Evolutionary conservation across 495 filamentous ascomycete species (phyloP), one percentile per base, ranked within the genome.

Genomic region (Rusavskia elegans): DNA sequence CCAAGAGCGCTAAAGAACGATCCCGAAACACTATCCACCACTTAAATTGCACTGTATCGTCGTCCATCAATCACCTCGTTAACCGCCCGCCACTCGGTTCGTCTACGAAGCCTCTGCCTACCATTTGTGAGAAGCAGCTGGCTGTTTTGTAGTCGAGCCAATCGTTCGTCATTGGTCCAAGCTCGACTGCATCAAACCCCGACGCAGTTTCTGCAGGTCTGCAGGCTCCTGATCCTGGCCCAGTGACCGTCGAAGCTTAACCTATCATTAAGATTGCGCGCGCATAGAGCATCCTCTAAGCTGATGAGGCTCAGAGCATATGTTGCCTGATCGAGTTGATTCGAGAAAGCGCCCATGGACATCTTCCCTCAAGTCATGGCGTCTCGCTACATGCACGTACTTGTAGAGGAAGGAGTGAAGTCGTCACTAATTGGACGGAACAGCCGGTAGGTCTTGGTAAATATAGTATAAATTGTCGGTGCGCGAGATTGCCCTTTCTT

Each of bases 251-350:
- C 41, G 8, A 38, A 49, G 38, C 5, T 45, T 16, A 23, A 50
- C 53, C 56, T 42, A 58, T 53, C 49, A 48, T 40, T 50, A 41
- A 20, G 10, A 53, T 45, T 58, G 49, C 49, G 49, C 56, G 56
- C 56, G 42, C 50, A 20, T 52, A 52, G 4, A 46, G 25, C 40
- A 37, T 17, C 19, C 17, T 8, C 30, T 20, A 23, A 23, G 19
- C 2, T 51, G 8, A 19, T 13, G 38, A 50, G 36, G 36, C 16
- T 30, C 27, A 42, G 35, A 48, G 36, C 21, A 44, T 40, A 25
- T 35, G 20, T 29, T 44, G 20, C 27, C 9, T 37, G 51, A 42
- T 21, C 38, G 10, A 32, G 14, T 16, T 37, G 45, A 21, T 49
- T 21, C 38, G n/a, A 27, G 14, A 23, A 50, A 39, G 48, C n/a